These are phyloP conservation scores for Aureobasidium musti DNA, from an alignment of 2,329 filamentous ascomycete genomes.

Conservation along the genomic window DNA sequence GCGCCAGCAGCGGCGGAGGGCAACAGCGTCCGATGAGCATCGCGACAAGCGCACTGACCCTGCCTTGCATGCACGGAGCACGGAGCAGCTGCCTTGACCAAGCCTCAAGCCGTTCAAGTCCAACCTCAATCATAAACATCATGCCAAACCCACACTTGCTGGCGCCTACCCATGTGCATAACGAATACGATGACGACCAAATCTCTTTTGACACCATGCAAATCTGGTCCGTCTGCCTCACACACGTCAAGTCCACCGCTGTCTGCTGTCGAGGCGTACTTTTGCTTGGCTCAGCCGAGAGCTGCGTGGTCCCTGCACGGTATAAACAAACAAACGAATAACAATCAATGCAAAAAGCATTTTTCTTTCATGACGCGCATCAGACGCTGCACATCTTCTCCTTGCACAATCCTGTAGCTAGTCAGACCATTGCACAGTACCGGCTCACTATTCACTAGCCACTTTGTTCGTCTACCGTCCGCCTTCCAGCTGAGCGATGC, in stretches of 20 bases:
- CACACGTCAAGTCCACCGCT: conserved; percentile 15
- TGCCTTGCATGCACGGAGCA: conserved; percentile 1
- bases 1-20: conserved; percentile 14
- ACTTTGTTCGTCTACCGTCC: conserved; percentile 18
- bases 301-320: background rate
- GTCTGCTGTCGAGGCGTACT: background rate
- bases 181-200: conserved; percentile 21
- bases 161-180: conserved; percentile 11
- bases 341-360: conserved; percentile 8
- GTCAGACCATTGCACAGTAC: conserved; percentile 4
- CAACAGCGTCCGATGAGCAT: conserved; percentile 12
- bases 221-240: conserved; percentile 22
- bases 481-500: conserved; percentile 13
- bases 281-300: background rate
- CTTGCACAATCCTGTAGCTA: conserved; percentile 14
- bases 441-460: conserved; percentile 22
- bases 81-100: conserved; percentile 2
- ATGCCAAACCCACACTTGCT: conserved; percentile 2
- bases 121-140: conserved; percentile 12
- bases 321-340: conserved; percentile 18
- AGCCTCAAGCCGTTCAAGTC: conserved; percentile 10
- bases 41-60: conserved; percentile 8
- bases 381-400: background rate
- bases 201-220: conserved; percentile 19
- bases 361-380: background rate